Percentiles rank a stretch among this genome's conserved stretches.
Evolutionary conservation across 2,329 filamentous ascomycete genomes (phyloP).

Genomic region (Ophiosphaerella narmari): DNA sequence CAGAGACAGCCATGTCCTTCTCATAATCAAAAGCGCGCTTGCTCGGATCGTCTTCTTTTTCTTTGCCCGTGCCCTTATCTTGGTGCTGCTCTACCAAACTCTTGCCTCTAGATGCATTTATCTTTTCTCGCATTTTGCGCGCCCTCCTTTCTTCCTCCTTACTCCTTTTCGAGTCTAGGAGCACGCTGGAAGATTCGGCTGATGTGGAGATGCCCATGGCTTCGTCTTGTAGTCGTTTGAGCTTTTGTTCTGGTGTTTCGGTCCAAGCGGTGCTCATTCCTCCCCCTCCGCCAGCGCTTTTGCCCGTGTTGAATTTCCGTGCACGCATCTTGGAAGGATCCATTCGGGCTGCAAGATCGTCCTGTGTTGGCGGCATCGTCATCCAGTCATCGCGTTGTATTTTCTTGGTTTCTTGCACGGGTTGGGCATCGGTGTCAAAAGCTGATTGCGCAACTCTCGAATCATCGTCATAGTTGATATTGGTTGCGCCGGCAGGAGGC

Average conservation of each 20-base stretch:
- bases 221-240: constrained; percentile 77
- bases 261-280: constrained; percentile 75
- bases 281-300: constrained; percentile 57
- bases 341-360: constrained; percentile 61
- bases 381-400: constrained; percentile 74
- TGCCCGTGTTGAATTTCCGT: constrained; percentile 79
- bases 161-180: constrained; percentile 36
- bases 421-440: constrained; percentile 40
- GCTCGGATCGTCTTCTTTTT: constrained; percentile 86
- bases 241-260: constrained; percentile 87
- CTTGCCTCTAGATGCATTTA: constrained; percentile 48
- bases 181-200: constrained; percentile 28
- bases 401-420: constrained; percentile 44
- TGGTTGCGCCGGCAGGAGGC: constrained; percentile 37
- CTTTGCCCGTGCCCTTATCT: constrained; percentile 57
- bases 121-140: constrained; percentile 62
- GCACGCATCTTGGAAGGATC: constrained; percentile 84
- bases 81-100: constrained; percentile 55
- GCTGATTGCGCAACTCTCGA: constrained; percentile 25
- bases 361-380: constrained; percentile 56
- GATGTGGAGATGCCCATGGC: constrained; percentile 72
- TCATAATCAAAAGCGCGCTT: constrained; percentile 86
- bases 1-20: constrained; percentile 86
- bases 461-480: constrained; percentile 15
- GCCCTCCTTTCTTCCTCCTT: constrained; percentile 53